Evolutionary conservation across 2,329 filamentous ascomycete species (phyloP), one percentile per base, ranked within the genome.

Genomic region (Aspergillus japonicus): DNA sequence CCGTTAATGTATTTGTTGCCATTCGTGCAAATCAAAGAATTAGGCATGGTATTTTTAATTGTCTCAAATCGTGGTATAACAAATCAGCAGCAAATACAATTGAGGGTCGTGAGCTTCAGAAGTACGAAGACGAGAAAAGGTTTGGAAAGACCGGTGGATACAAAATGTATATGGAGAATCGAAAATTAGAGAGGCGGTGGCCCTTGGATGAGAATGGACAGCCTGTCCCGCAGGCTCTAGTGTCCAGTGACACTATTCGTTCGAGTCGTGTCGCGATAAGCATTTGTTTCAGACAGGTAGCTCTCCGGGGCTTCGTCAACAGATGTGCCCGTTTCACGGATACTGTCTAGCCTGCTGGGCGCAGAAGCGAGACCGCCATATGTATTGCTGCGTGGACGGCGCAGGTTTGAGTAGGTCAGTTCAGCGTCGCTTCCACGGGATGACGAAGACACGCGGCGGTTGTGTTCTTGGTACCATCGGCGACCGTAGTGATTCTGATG

Each of bases 331-430:
- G 69, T 62, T 57, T 75, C 73, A 44, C 68, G 62, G 48, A 75
- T 76, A 44, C 70, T 69, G 56, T 73, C 73, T 7, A 75, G 58
- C 16, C 58, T 35, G 12, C 64, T 39, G 59, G 68, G 21, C 29
- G 52, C 33, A 2, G 61, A 52, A 19, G 54, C 64, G 2, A 66
- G 53, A 1, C 68, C 69, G 0, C 71, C 70, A 24, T 69, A 70
- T 0, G 72, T 76, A 44, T 61, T 71, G 57, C 73, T 77, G 29
- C 74, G 71, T 5, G 73, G 61, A 2, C 73, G 69, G 5, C 74
- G 69, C 5, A 69, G 71, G 56, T 71, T 75, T 2, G 71, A 68
- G 56, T 75, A 76, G n/a, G 72, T 62, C 21, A 75, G 51, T 8
- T 74, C 70, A 12, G 71, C 65, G 23, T 75, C 73, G n/a, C 69